These are phyloP conservation scores for Puccinia novopanici DNA, from an alignment of 1,284 basidiomycete species.

Conservation along the genomic window DNA sequence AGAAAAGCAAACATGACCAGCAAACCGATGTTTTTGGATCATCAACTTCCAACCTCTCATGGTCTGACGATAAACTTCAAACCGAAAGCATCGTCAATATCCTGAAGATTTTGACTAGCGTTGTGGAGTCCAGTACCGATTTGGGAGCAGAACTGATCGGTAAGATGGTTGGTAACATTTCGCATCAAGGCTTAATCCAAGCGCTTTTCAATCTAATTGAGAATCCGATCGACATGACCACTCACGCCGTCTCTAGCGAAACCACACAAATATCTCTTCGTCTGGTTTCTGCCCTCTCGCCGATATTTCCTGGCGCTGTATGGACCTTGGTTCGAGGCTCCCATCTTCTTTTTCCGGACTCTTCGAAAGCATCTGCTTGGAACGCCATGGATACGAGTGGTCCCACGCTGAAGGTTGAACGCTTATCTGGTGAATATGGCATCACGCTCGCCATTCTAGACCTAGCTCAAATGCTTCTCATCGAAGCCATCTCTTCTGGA, in stretches of 20 bases:
- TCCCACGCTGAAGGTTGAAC: constrained; percentile 37
- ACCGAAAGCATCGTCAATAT: constrained; percentile 33
- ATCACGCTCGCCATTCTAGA: constrained; percentile 48
- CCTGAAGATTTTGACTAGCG: constrained; percentile 34
- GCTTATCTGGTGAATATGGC: constrained; percentile 40
- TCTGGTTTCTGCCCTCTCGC: constrained; percentile 40
- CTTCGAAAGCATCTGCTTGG: constrained; percentile 35
- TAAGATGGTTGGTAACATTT: constrained; percentile 32
- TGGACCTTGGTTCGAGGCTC: constrained; percentile 49
- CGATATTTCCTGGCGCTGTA: constrained; percentile 46
- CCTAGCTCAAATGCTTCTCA: constrained; percentile 39
- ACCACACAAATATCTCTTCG: constrained; percentile 40
- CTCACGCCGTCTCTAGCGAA: constrained; percentile 24
- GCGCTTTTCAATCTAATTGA: constrained; percentile 45
- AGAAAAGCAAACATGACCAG: constrained; percentile 17
- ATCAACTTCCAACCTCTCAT: constrained; percentile 24
- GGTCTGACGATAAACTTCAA: constrained; percentile 43
- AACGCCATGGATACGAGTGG: constrained; percentile 5
- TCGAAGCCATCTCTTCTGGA: constrained; percentile 42
- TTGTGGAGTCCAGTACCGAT: constrained; percentile 35
- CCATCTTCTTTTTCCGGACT: constrained; percentile 40
- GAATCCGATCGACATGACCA: constrained; percentile 27
- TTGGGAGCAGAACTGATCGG: constrained; percentile 36
- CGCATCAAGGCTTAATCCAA: constrained; percentile 32
- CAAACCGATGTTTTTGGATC: constrained; percentile 38